Base-by-base conservation (phyloP, 495 filamentous ascomycete species). In the Parmelia sp. region DNA sequence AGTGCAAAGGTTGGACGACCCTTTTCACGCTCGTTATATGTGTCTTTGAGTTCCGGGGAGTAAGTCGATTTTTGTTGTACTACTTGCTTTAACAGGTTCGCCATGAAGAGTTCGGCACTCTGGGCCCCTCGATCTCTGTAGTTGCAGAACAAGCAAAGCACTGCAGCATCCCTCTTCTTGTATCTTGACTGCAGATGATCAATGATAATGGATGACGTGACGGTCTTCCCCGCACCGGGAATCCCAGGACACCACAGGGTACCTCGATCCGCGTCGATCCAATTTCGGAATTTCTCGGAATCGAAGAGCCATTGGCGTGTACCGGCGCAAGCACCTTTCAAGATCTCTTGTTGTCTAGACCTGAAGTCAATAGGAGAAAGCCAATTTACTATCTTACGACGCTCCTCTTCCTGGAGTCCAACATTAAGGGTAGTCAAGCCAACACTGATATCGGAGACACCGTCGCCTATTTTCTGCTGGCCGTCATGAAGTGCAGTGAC, bases 221-320 rank as follows among this genome's bases (percentile, higher is more conserved):
- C 73, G 29, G 77, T 78, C 68, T 79, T 79, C 4, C 77, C 76
- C 0, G 72, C 73, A 42, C 78, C 75, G 2, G 70, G 73, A 25
- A 79, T 77, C 0, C 81, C 81, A 1, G 74, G 71, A 62, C 77
- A 84, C 62, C 77, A 80, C 4, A 82, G 64, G 0, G 68, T 79
- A 44, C 73, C 59, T 0, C 68, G 61, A 49, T 62, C 44, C 0
- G 29, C 59, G 1, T 61, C 39, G 1, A 73, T 4, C 78, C 79
- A 82, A 1, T 27, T 21, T 21, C 65, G 58, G 58, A 76, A 83
- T 10, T 74, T 63, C 0, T 39, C 12, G 9, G 73, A 73, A 2
- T 77, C 60, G 8, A 82, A 63, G 23, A 84, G 66, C 80, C 78
- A 83, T 61, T 71, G 53, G 0, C 80, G 75, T 7, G 80, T 79